Evolutionary conservation across 306 rosid genomes (phyloP).

Genomic region (Bauhinia variegata): DNA sequence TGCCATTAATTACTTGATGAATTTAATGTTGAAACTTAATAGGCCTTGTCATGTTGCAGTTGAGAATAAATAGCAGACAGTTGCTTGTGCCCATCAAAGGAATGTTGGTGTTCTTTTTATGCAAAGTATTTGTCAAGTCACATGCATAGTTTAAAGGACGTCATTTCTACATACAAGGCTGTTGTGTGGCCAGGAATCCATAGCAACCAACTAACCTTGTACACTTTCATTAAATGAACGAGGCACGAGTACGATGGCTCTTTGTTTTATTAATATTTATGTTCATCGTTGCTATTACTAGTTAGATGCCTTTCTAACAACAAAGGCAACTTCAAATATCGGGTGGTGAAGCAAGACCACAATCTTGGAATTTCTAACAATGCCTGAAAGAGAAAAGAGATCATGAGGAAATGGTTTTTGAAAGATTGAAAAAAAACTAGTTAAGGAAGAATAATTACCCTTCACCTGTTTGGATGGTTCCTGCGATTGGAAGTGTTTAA

Average conservation of each 20-base stretch:
- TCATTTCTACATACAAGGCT: too few species aligned
- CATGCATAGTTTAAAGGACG: background rate
- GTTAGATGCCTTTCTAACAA: background rate
- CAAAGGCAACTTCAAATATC: background rate
- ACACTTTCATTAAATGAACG: constrained; percentile 18
- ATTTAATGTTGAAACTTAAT: constrained; percentile 16
- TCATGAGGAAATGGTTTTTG: too few species aligned
- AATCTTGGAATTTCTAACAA: background rate
- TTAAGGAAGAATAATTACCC: background rate
- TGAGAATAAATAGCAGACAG: background rate
- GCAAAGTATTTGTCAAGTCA: background rate
- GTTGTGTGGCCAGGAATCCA: too few species aligned
- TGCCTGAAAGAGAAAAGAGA: background rate
- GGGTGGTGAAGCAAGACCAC: background rate
- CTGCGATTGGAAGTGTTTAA: too few species aligned
- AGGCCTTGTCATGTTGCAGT: too few species aligned
- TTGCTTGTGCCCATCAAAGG: background rate
- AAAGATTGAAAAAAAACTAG: too few species aligned
- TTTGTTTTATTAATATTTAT: too few species aligned
- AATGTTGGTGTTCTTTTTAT: background rate
- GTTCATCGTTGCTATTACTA: too few species aligned
- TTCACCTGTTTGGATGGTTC: background rate
- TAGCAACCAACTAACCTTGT: background rate
- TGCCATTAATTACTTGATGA: background rate
- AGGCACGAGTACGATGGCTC: background rate